phyloP scores from a whole-genome alignment of 257 asterid genomes.

The Buddleja alternifolia region DNA sequence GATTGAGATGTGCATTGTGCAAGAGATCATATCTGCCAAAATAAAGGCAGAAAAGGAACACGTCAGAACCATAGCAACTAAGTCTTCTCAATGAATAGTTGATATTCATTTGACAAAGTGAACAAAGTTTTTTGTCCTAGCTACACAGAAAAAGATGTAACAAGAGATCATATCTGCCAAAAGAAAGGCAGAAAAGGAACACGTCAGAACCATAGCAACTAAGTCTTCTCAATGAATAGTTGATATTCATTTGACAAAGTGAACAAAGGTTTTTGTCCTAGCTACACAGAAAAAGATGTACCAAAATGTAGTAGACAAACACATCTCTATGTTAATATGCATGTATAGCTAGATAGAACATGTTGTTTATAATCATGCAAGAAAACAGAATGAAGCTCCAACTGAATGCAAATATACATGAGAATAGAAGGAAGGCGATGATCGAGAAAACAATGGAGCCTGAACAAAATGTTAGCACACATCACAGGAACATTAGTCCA shows the following conservation, averaged over 20 bases:
- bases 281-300: not conserved
- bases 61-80: conserved; percentile 23
- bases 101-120: not conserved
- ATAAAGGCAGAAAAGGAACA: conserved; percentile 25
- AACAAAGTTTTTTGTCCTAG: not conserved
- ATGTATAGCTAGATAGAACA: not conserved
- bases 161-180: conserved; percentile 85
- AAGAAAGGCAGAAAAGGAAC: conserved; percentile 25
- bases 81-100: not conserved
- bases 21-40: conserved; percentile 85
- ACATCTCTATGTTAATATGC: conserved; percentile 14
- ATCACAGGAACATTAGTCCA: conserved; percentile 22
- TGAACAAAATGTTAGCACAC: not conserved
- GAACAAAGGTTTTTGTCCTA: not conserved
- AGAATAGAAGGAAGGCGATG: not conserved
- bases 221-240: not conserved
- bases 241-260: not conserved
- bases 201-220: conserved; percentile 24
- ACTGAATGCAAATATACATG: not conserved
- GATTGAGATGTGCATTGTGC: conserved; percentile 92
- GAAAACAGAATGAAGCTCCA: conserved; percentile 8
- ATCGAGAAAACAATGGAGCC: conserved; percentile 1
- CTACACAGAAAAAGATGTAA: not conserved
- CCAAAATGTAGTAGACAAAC: too few species aligned
- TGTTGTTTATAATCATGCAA: not conserved